phyloP scores from a whole-genome alignment of 2,329 filamentous ascomycete genomes.

The Zarea fungicola region DNA sequence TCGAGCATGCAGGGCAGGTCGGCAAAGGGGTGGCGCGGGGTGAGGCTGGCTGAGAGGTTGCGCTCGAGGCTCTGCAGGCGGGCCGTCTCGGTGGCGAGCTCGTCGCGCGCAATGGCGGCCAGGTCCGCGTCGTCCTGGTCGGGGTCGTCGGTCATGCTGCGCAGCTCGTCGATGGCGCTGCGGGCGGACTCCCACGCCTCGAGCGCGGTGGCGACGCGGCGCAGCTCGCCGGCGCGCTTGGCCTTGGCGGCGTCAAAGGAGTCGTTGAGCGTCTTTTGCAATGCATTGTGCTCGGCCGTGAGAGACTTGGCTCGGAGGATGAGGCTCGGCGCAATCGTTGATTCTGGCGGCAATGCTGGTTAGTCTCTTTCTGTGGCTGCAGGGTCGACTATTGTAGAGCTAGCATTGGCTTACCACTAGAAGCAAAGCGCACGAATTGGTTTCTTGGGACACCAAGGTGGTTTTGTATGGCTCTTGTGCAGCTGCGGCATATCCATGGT shows the following conservation, averaged over 20 bases:
- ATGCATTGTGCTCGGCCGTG: conserved; percentile 50
- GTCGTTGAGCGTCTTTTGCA: conserved; percentile 46
- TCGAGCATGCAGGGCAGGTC: conserved; percentile 86
- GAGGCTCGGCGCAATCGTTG: conserved; percentile 46
- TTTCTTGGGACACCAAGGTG: conserved; percentile 17
- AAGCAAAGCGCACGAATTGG: conserved; percentile 27
- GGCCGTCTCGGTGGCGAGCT: conserved; percentile 62
- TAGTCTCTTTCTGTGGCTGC: background rate
- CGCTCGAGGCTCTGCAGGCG: conserved; percentile 59
- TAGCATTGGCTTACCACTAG: conserved; percentile 24
- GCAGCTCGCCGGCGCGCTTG: conserved; percentile 57
- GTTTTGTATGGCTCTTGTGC: conserved; percentile 25
- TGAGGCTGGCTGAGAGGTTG: conserved; percentile 69
- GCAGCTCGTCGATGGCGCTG: conserved; percentile 49
- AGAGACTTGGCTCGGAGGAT: conserved; percentile 55
- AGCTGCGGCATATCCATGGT: conserved; percentile 34
- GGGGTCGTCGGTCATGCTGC: conserved; percentile 38
- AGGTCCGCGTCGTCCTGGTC: conserved; percentile 65
- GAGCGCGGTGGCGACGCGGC: conserved; percentile 51
- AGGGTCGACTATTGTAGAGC: background rate
- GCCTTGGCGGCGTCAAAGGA: conserved; percentile 54
- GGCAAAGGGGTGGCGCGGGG: conserved; percentile 85
- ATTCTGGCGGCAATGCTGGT: conserved; percentile 16
- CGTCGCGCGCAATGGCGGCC: conserved; percentile 71
- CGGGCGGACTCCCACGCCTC: conserved; percentile 53